A percentile compares a stretch with the other conserved stretches of the same genome.
Evolutionary conservation across 2,329 filamentous ascomycete genomes (phyloP).

Genomic region (Gnomoniopsis sp.): DNA sequence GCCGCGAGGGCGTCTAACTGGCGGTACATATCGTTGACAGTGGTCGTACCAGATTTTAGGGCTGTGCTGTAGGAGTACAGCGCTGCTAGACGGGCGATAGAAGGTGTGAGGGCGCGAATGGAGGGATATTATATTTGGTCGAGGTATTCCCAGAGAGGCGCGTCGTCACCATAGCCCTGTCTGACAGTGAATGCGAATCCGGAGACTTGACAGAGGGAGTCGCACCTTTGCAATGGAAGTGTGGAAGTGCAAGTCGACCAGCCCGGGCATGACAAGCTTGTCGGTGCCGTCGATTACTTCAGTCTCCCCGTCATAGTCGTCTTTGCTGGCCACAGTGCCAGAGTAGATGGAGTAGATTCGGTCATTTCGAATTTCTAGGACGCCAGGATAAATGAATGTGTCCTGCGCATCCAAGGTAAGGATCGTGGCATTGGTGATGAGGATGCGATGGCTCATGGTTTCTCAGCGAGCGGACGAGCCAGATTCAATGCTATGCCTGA

Average conservation of each 20-base stretch:
- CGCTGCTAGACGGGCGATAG: constrained; percentile 13
- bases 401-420: constrained; percentile 22
- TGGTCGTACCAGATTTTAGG: constrained; percentile 22
- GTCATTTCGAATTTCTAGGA: constrained; percentile 22
- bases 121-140: constrained; percentile 24
- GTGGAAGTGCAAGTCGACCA: constrained; percentile 24
- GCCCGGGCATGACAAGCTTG: constrained; percentile 23
- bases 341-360: constrained; percentile 18
- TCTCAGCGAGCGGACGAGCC: not conserved
- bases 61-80: constrained; percentile 22
- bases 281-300: constrained; percentile 22
- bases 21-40: constrained; percentile 26
- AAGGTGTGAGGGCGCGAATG: constrained; percentile 21
- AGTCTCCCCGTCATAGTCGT: constrained; percentile 20
- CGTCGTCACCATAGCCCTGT: constrained; percentile 21
- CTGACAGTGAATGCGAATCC: not conserved
- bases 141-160: constrained; percentile 24
- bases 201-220: not conserved
- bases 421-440: constrained; percentile 22
- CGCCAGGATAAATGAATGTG: constrained; percentile 21
- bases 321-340: constrained; percentile 5
- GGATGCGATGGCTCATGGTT: constrained; percentile 13
- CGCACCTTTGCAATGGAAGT: constrained; percentile 23
- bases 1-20: constrained; percentile 18
- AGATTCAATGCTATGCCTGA: not conserved